phyloP scores from a whole-genome alignment of 2,329 filamentous ascomycete species.

The Penicillium sp. region DNA sequence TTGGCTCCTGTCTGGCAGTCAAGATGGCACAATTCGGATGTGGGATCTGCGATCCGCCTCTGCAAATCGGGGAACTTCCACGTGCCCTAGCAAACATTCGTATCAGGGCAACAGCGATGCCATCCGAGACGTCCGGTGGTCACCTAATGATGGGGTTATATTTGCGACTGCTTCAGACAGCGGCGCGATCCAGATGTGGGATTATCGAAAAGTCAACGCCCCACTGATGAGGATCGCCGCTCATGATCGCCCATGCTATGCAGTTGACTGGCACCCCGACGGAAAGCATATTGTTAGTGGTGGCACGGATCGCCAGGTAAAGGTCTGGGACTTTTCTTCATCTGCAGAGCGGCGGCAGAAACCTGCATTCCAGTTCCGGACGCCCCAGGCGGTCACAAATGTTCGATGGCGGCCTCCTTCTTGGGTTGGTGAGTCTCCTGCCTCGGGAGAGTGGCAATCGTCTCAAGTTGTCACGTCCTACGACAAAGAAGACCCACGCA shows the following conservation, averaged over 20 bases:
- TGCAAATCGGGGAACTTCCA: conserved; percentile 50
- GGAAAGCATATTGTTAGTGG: conserved; percentile 64
- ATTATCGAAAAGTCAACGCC: conserved; percentile 57
- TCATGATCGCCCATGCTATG: conserved; percentile 60
- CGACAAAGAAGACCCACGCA: conserved; percentile 59
- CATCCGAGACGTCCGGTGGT: conserved; percentile 65
- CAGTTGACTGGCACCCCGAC: conserved; percentile 67
- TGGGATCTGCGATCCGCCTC: conserved; percentile 62
- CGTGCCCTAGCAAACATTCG: conserved; percentile 55
- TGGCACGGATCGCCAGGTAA: conserved; percentile 62
- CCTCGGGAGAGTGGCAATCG: conserved; percentile 57
- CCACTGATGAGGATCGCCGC: conserved; percentile 62
- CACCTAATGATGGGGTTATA: conserved; percentile 60
- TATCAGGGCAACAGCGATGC: conserved; percentile 60
- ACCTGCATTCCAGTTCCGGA: conserved; percentile 57
- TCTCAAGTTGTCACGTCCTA: conserved; percentile 64
- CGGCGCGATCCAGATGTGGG: conserved; percentile 64
- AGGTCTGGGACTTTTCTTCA: conserved; percentile 63
- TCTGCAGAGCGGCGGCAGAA: conserved; percentile 59
- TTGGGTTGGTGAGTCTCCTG: conserved; percentile 53
- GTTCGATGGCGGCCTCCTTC: conserved; percentile 63
- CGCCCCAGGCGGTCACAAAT: conserved; percentile 62
- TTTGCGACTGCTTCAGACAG: conserved; percentile 66
- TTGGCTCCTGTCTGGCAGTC: conserved; percentile 63
- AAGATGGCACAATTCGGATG: conserved; percentile 63